Evolutionary conservation across 768 basidiomycete genomes (phyloP), one percentile per base, ranked within the genome.

Genomic region (Amanita rubescens): DNA sequence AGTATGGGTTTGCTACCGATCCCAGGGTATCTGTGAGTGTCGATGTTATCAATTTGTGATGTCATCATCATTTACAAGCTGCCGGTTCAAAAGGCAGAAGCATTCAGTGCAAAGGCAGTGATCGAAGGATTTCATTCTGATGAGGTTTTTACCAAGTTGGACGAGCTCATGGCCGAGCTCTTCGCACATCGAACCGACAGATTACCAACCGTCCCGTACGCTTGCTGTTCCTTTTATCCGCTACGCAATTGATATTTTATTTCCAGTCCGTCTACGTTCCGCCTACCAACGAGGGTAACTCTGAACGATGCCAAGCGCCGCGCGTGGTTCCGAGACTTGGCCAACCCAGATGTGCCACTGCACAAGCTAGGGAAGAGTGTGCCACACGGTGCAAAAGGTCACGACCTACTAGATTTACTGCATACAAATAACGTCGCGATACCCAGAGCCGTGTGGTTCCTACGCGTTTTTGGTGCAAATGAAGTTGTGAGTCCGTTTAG

Each of bases 401-500:
- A 86, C 57, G 90, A 91, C 60, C 75, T 93, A 25, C 71, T 94
- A 48, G 90, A 93, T 56, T 71, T 92, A 39, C 68, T 94, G 27
- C 87, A 92, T 51, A 73, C 75, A 5, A 82, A 90, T 51, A 79
- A 84, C 53, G 86, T 93, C 24, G 85, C 85, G 5, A 85, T 90
- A 32, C 76, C 85, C 1, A 78, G 91, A 42, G 91, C 91, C 3
- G 81, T 92, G 6, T 94, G 91, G 91, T 88, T 92, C 63, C 72
- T 93, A 24, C 79, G 90, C 17, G 89, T 91, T 3, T 81, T 91
- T 60, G 91, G 91, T 22, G 89, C 85, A 17, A 91, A 92, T 59
- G 91, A 94, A 68, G 89, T 87, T 46, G 89, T 90, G 63, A 43
- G 71, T 55, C 46, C n/a, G 20, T 47, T 33, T 51, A 19, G 49